Conservation (phyloP, 2,329 filamentous ascomycete genomes). For the Periglandula ipomoeae region DNA sequence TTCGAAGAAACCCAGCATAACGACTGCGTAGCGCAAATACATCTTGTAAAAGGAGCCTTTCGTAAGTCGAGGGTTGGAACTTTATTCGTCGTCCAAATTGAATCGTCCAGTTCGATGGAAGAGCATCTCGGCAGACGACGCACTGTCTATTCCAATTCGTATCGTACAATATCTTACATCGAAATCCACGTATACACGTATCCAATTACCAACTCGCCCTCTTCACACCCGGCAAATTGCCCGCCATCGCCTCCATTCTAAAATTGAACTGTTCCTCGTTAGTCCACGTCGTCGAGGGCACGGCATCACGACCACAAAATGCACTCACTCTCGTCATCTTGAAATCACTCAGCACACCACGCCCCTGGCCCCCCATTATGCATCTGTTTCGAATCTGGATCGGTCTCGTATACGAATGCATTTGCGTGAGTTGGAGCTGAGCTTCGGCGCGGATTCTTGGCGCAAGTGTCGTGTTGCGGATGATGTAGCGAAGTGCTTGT, state of each 20-base stretch:
- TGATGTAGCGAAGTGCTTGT: conserved; percentile 87
- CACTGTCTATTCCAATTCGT: neutral
- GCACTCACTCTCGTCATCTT: conserved; percentile 75
- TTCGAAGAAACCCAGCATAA: too few relatives aligned
- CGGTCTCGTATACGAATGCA: conserved; percentile 90
- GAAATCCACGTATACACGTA: too few relatives aligned
- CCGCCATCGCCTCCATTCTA: conserved; percentile 76
- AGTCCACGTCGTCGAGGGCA: conserved; percentile 12
- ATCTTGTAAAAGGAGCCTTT: too few relatives aligned
- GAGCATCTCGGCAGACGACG: neutral
- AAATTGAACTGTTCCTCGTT: conserved; percentile 70
- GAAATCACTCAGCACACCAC: conserved; percentile 89
- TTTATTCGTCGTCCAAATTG: too few relatives aligned
- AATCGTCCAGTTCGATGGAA: neutral
- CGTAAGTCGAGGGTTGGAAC: too few relatives aligned
- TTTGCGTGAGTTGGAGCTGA: conserved; percentile 84
- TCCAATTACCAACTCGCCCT: conserved; percentile 83
- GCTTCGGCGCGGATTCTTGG: conserved; percentile 78
- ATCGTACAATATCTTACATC: neutral
- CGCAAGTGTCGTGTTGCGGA: conserved; percentile 83
- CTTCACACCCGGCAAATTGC: conserved; percentile 82
- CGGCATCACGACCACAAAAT: neutral
- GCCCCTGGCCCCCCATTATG: conserved; percentile 79
- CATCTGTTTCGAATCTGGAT: conserved; percentile 94
- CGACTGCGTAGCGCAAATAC: neutral